A percentile compares a stretch with the other conserved stretches of the same genome.
Conservation (phyloP, 257 asterid species). For the Nicotiana tabacum region DNA sequence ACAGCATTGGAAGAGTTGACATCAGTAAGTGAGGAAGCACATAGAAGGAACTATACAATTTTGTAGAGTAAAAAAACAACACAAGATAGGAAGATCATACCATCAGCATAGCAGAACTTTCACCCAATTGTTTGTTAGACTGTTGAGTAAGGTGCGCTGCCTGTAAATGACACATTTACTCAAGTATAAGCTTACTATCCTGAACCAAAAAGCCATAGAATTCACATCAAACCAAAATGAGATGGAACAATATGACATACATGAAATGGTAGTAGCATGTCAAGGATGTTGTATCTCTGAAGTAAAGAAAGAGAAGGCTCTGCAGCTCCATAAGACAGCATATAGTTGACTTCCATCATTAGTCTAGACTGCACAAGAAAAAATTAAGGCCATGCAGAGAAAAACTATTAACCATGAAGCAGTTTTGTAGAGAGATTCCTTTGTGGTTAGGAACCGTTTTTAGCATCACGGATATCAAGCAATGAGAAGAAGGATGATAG, state of each 20-base stretch:
- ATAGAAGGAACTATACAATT: slow-evolving; percentile 1
- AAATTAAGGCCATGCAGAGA: neutral
- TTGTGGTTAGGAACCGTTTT: slow-evolving; percentile 1
- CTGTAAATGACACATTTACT: slow-evolving; percentile 31
- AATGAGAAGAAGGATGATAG: neutral
- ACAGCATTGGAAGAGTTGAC: neutral
- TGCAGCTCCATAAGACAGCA: slow-evolving; percentile 97
- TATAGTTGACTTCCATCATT: slow-evolving; percentile 68
- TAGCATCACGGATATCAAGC: neutral
- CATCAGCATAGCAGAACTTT: slow-evolving; percentile 59
- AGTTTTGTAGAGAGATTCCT: neutral
- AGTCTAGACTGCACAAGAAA: slow-evolving; percentile 58
- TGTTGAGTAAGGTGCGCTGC: slow-evolving; percentile 66
- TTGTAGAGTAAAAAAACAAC: slow-evolving; percentile 1
- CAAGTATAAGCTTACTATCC: slow-evolving; percentile 6
- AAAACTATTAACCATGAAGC: neutral
- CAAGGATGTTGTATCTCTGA: slow-evolving; percentile 58
- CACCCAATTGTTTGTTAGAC: slow-evolving; percentile 29
- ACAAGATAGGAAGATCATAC: slow-evolving; percentile 30
- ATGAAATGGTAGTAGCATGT: slow-evolving; percentile 72
- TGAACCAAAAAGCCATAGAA: neutral
- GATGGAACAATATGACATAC: slow-evolving; percentile 38
- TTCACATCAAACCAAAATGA: slow-evolving; percentile 1
- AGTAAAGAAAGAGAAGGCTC: slow-evolving; percentile 76
- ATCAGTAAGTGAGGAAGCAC: neutral